Evolutionary conservation across 495 filamentous ascomycete species (phyloP).

Genomic region (Trichoderma virens): DNA sequence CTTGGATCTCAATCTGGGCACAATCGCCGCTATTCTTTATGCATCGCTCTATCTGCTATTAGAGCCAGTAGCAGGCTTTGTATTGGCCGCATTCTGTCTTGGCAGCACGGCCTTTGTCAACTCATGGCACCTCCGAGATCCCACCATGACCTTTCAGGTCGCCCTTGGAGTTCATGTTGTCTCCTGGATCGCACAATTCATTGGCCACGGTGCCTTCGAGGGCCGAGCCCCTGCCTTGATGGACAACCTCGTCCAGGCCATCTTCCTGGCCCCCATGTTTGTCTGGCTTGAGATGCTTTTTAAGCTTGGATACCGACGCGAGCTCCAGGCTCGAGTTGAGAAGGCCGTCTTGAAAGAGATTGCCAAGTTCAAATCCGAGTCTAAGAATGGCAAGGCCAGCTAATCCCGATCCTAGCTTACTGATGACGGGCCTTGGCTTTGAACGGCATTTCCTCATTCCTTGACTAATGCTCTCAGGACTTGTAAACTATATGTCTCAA

Average conservation of each 20-base stretch:
- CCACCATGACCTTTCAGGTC: slow-evolving; percentile 58
- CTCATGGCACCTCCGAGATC: slow-evolving; percentile 60
- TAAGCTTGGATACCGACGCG: slow-evolving; percentile 80
- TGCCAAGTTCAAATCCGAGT: slow-evolving; percentile 42
- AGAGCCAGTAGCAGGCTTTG: slow-evolving; percentile 80
- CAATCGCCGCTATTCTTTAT: slow-evolving; percentile 62
- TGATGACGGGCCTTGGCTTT: neutral
- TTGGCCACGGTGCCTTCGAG: slow-evolving; percentile 89
- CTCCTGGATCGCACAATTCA: slow-evolving; percentile 82
- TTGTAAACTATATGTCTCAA: no score
- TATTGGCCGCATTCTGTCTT: slow-evolving; percentile 66
- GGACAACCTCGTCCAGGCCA: slow-evolving; percentile 83
- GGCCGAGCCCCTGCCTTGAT: slow-evolving; percentile 78
- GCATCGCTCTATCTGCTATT: slow-evolving; percentile 79
- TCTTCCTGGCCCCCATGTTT: slow-evolving; percentile 95
- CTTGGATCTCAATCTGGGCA: slow-evolving; percentile 75
- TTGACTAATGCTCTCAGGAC: neutral
- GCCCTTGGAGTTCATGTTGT: slow-evolving; percentile 59
- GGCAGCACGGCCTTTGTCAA: slow-evolving; percentile 65
- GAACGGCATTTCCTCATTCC: neutral
- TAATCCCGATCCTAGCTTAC: neutral
- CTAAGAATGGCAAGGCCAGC: slow-evolving; percentile 10
- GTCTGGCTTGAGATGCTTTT: slow-evolving; percentile 96
- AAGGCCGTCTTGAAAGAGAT: slow-evolving; percentile 65
- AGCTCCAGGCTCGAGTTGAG: slow-evolving; percentile 71